Conservation (phyloP, 495 filamentous ascomycete species). For the Oidiodendron maius region DNA sequence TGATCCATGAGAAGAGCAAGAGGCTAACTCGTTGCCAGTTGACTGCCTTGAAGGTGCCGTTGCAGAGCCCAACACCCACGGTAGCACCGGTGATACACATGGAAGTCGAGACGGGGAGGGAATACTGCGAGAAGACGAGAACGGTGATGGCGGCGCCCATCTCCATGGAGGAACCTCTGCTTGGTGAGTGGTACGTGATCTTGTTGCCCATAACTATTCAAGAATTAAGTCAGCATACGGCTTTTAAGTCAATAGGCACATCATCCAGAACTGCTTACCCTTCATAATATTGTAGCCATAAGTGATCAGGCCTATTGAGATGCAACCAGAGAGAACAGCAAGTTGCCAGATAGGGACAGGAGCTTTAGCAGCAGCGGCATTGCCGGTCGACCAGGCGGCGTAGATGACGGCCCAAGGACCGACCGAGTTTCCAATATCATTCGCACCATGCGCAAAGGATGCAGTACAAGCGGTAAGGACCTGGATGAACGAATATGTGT, state of each 20-base stretch:
- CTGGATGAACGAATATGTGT: slow-evolving; percentile 72
- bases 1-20: slow-evolving; percentile 53
- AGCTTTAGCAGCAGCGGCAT: slow-evolving; percentile 34
- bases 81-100: slow-evolving; percentile 58
- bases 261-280: too few relatives aligned
- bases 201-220: slow-evolving; percentile 50
- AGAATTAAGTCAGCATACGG: neutral
- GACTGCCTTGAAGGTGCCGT: slow-evolving; percentile 48
- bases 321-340: slow-evolving; percentile 47
- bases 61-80: slow-evolving; percentile 58
- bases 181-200: slow-evolving; percentile 63
- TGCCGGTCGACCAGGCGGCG: slow-evolving; percentile 52
- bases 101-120: slow-evolving; percentile 52
- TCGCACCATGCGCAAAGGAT: slow-evolving; percentile 75
- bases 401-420: slow-evolving; percentile 69
- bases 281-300: slow-evolving; percentile 70
- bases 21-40: slow-evolving; percentile 56
- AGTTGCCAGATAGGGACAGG: slow-evolving; percentile 64
- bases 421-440: slow-evolving; percentile 73
- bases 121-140: slow-evolving; percentile 54
- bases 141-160: slow-evolving; percentile 65
- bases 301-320: slow-evolving; percentile 61
- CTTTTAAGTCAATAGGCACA: too few relatives aligned
- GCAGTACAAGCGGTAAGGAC: slow-evolving; percentile 67
- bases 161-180: slow-evolving; percentile 63